These are phyloP conservation scores for Coleophoma crateriformis DNA, from an alignment of 2,329 filamentous ascomycete species.

Conservation along the genomic window DNA sequence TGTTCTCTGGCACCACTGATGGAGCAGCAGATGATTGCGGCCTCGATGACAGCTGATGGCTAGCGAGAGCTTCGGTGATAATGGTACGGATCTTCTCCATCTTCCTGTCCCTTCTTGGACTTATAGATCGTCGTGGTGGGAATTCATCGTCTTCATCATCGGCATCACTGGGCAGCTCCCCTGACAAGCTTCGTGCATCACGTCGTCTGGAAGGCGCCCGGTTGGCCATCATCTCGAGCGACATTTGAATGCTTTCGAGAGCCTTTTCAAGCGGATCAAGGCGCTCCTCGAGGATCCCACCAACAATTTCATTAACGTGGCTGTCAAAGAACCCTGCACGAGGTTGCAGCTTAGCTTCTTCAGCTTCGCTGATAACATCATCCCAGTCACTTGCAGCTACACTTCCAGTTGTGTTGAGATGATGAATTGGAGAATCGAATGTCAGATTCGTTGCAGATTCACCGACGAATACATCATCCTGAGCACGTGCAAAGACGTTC, in stretches of 20 bases:
- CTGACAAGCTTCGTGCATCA: slow-evolving; percentile 61
- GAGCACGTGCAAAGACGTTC: slow-evolving; percentile 44
- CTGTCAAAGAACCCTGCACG: slow-evolving; percentile 86
- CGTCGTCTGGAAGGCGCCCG: slow-evolving; percentile 47
- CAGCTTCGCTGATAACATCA: slow-evolving; percentile 72
- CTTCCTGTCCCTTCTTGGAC: slow-evolving; percentile 72
- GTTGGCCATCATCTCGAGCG: slow-evolving; percentile 52
- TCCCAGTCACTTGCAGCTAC: slow-evolving; percentile 88
- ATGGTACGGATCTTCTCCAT: slow-evolving; percentile 75
- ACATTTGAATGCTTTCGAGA: slow-evolving; percentile 70
- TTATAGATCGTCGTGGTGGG: slow-evolving; percentile 60
- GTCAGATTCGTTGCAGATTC: slow-evolving; percentile 33
- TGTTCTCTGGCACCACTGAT: slow-evolving; percentile 20
- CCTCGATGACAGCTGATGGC: slow-evolving; percentile 39
- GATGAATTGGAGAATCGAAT: slow-evolving; percentile 51
- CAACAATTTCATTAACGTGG: slow-evolving; percentile 82
- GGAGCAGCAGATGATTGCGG: slow-evolving; percentile 21
- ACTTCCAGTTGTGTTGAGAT: slow-evolving; percentile 57
- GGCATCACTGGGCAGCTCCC: slow-evolving; percentile 74
- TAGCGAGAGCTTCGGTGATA: slow-evolving; percentile 67
- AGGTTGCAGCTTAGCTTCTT: slow-evolving; percentile 76
- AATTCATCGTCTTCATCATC: slow-evolving; percentile 78
- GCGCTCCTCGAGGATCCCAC: slow-evolving; percentile 67
- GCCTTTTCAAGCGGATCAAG: slow-evolving; percentile 77
- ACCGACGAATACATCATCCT: slow-evolving; percentile 24